These are phyloP conservation scores for Hibiscus tridactylites DNA, from an alignment of 345 rosid genomes.

Conservation along the genomic window DNA sequence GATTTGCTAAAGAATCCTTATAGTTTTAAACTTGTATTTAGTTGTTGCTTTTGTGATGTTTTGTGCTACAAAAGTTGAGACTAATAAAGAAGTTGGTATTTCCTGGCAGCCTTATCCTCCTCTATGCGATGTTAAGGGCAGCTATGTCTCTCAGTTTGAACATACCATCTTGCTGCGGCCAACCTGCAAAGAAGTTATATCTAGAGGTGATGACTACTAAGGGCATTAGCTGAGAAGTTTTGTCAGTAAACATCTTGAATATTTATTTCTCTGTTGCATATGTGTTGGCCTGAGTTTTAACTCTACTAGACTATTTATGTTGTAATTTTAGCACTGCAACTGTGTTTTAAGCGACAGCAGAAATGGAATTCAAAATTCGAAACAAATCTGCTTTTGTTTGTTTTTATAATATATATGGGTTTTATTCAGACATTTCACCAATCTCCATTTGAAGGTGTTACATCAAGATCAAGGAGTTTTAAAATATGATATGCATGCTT, in stretches of 20 bases:
- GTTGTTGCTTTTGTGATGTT: background rate
- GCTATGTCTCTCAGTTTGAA: constrained; percentile 88
- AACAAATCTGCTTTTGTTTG: too few species aligned
- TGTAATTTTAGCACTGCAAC: background rate
- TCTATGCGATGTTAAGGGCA: constrained; percentile 76
- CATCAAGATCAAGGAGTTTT: too few species aligned
- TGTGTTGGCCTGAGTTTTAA: background rate
- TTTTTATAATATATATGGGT: too few species aligned
- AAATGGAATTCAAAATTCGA: too few species aligned
- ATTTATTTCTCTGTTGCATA: background rate
- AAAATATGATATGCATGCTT: too few species aligned
- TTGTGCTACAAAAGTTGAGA: background rate
- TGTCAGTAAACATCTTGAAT: background rate
- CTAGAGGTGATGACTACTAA: constrained; percentile 79
- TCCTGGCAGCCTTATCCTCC: constrained; percentile 79
- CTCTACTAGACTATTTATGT: background rate
- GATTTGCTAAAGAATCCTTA: background rate
- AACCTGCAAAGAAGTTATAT: constrained; percentile 90
- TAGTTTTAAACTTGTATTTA: background rate
- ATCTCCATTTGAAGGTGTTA: too few species aligned
- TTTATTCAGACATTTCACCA: too few species aligned
- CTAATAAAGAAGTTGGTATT: background rate
- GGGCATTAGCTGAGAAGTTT: background rate
- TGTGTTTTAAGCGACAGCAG: background rate
- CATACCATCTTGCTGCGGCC: constrained; percentile 91